Percentiles rank a stretch among this genome's conserved stretches.
These are phyloP conservation scores for Pleurozium schreberi DNA, from an alignment of 225 moss, liverwort and hornwort species.

Conservation along the genomic window DNA sequence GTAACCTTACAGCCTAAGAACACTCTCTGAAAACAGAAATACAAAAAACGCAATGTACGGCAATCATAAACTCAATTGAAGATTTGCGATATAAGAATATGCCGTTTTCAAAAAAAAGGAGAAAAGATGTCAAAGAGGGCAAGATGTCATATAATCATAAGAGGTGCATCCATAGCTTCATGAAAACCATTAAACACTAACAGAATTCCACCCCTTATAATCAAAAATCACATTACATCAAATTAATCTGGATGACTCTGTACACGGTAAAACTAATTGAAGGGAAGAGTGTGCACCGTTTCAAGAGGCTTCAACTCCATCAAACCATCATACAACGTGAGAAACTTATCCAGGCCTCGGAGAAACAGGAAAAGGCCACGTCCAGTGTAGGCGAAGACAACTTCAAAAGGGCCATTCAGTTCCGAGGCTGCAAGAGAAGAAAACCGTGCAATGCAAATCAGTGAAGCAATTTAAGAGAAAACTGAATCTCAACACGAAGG, in stretches of 20 bases:
- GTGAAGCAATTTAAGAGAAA: not conserved
- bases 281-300: constrained; percentile 15
- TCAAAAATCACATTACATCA: not conserved
- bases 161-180: not conserved
- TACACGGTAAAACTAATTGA: not conserved
- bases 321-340: constrained; percentile 66
- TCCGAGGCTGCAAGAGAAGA: constrained; percentile 29
- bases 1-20: not conserved
- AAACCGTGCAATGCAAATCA: not conserved
- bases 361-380: constrained; percentile 67
- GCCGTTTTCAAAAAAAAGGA: not conserved
- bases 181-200: not conserved
- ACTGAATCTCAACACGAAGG: not conserved
- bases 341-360: constrained; percentile 72
- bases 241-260: not conserved
- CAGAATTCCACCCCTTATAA: not conserved
- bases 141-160: not conserved
- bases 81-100: not conserved
- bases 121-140: not conserved
- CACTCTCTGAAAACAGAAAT: not conserved
- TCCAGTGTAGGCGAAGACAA: constrained; percentile 55
- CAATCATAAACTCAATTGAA: not conserved
- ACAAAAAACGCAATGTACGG: not conserved
- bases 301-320: constrained; percentile 50
- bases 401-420: constrained; percentile 18